phyloP scores from a whole-genome alignment of 345 rosid genomes.

The Aquilaria malaccensis region DNA sequence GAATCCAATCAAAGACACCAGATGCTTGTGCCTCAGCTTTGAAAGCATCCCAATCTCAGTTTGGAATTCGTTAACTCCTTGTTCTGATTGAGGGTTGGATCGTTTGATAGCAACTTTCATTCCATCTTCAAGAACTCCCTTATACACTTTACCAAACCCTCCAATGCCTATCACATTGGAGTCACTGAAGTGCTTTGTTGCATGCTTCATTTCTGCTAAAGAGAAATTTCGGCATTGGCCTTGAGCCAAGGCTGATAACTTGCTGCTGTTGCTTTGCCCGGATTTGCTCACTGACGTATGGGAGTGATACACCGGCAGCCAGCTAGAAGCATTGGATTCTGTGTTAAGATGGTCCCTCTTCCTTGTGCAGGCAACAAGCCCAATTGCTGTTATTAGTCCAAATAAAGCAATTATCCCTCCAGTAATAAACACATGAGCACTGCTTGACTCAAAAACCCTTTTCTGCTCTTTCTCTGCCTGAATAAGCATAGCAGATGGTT shows the following conservation, averaged over 20 bases:
- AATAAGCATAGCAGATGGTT: constrained; percentile 45
- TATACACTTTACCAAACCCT: constrained; percentile 89
- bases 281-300: constrained; percentile 46
- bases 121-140: constrained; percentile 50
- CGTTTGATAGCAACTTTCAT: constrained; percentile 65
- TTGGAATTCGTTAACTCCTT: constrained; percentile 74
- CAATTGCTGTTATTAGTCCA: constrained; percentile 45
- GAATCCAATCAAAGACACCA: constrained; percentile 80
- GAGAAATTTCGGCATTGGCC: constrained; percentile 66
- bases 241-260: constrained; percentile 51
- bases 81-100: constrained; percentile 73
- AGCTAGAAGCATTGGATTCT: constrained; percentile 50
- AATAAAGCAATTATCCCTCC: constrained; percentile 51
- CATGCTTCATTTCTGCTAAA: constrained; percentile 45
- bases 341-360: constrained; percentile 21
- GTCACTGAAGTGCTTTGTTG: constrained; percentile 61
- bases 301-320: constrained; percentile 59
- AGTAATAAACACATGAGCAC: constrained; percentile 34
- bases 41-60: constrained; percentile 87
- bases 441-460: constrained; percentile 15
- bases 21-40: constrained; percentile 76
- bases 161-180: constrained; percentile 73
- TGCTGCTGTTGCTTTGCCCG: constrained; percentile 31
- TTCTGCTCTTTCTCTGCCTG: constrained; percentile 18
- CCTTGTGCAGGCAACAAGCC: constrained; percentile 29